These are phyloP conservation scores for Irpex sp. DNA, from an alignment of 1,284 basidiomycete genomes.

Conservation along the genomic window DNA sequence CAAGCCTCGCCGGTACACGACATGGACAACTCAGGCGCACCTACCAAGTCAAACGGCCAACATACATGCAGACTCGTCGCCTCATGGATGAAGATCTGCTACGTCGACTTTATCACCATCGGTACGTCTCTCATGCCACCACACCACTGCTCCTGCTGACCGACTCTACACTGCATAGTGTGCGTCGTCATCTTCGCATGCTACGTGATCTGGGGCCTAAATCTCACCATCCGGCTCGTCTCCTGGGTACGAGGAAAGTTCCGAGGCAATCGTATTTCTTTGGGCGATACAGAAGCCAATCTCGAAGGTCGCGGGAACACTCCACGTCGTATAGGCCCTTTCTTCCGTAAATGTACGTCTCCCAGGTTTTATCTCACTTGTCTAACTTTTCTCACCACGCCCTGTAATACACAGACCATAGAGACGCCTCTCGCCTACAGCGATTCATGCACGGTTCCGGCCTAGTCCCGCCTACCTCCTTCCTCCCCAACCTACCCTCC, in stretches of 20 bases:
- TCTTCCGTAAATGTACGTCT: not conserved
- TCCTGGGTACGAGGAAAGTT: not conserved
- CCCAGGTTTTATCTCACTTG: not conserved
- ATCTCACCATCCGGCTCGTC: not conserved
- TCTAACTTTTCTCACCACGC: not conserved
- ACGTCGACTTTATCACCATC: conserved; percentile 1
- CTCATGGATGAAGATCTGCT: conserved; percentile 3
- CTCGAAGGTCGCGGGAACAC: not conserved
- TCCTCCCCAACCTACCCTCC: not conserved
- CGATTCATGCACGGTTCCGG: not conserved
- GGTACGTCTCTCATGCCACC: not conserved
- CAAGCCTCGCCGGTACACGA: not conserved
- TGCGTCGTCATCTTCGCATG: not conserved
- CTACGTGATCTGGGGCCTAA: conserved; percentile 4
- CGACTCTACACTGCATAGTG: not conserved
- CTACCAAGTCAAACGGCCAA: not conserved
- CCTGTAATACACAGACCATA: not conserved
- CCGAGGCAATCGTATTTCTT: not conserved
- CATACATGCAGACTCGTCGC: not conserved
- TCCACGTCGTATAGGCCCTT: not conserved
- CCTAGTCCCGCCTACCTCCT: not conserved
- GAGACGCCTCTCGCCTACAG: not conserved
- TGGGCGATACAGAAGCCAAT: not conserved
- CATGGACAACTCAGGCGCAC: not conserved
- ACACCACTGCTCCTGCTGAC: not conserved